Conservation (phyloP, 176 grass and related monocot species). For the Raddia distichophylla region DNA sequence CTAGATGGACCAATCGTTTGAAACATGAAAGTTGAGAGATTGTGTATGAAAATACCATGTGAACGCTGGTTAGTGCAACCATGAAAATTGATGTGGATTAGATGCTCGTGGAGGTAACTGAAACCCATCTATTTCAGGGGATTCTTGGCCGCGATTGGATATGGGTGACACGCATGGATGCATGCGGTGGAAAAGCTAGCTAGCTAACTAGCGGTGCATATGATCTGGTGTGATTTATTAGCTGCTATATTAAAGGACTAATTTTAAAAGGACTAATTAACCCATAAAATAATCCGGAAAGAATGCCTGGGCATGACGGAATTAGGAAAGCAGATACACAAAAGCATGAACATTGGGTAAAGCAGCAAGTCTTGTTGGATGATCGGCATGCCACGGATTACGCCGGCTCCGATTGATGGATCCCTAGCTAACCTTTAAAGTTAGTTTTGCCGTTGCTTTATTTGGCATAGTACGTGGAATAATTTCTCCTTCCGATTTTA, state of each 20-base stretch:
- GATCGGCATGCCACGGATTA: neutral
- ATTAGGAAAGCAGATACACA: slow-evolving; percentile 1
- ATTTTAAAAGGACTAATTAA: slow-evolving; percentile 18
- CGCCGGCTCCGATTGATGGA: neutral
- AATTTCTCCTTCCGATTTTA: too few relatives aligned
- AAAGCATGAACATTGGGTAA: slow-evolving; percentile 7
- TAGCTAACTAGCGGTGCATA: neutral
- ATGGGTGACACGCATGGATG: slow-evolving; percentile 34
- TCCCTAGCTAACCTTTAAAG: neutral
- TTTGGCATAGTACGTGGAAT: neutral
- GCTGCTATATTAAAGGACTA: slow-evolving; percentile 28
- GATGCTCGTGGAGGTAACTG: too few relatives aligned
- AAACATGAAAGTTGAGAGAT: too few relatives aligned
- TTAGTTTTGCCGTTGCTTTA: neutral
- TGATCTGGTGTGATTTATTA: slow-evolving; percentile 34
- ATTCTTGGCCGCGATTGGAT: too few relatives aligned
- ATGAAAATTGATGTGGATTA: too few relatives aligned
- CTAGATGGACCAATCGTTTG: too few relatives aligned
- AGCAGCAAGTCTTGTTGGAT: neutral
- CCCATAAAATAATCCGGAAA: slow-evolving; percentile 5
- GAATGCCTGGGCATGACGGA: slow-evolving; percentile 25
- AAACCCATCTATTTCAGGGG: too few relatives aligned
- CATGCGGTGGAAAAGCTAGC: neutral
- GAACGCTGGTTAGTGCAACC: too few relatives aligned
- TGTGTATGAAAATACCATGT: too few relatives aligned